Base-by-base conservation (phyloP, 2,329 filamentous ascomycete genomes). In the Metarhizium guizhouense region DNA sequence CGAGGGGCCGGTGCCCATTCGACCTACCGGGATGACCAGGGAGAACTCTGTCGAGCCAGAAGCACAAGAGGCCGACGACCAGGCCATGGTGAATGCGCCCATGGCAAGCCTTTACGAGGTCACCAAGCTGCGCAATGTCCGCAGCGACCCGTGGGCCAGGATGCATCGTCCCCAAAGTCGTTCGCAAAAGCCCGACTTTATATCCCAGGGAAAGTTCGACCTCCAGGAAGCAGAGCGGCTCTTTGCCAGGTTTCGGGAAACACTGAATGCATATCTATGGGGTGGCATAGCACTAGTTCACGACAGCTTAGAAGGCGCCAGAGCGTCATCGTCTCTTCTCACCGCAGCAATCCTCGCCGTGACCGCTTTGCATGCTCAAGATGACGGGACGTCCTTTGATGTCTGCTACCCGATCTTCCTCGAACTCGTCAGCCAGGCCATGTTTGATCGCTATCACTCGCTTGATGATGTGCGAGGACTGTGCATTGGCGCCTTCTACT, bases 401-500 rank as follows among this genome's bases (percentile, higher is more conserved):
- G 69, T 72, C 2, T 84, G 82, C 63, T 84, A 81, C 62, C 73
- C 73, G 54, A 79, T 83, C 57, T 84, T 85, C 59, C 75, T 81
- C 2, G 73, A 76, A 4, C 73, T 85, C 2, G 78, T 84, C 48
- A 78, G 79, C 16, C 76, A 72, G 34, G 79, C 80, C 57, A 80
- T 84, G 63, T 80, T 85, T 58, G 78, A 81, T 45, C 75, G 67
- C 0, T 67, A 68, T 48, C 66, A 84, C 50, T 79, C 77, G 13
- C 65, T 81, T 16, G 82, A 85, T 58, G 79, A 81, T 56, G 75
- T 86, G 42, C 77, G 82, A 6, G 83, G 77, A 1, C 74, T 86
- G 3, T 84, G 80, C 58, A 79, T 86, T 29, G 83, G 79, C 4
- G 81, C 83, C 1, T 86, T 86, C 60, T 86, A 82, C 81, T 71